Evolutionary conservation across 2,329 filamentous ascomycete species (phyloP).

Genomic region (Diaporthe australafricana): DNA sequence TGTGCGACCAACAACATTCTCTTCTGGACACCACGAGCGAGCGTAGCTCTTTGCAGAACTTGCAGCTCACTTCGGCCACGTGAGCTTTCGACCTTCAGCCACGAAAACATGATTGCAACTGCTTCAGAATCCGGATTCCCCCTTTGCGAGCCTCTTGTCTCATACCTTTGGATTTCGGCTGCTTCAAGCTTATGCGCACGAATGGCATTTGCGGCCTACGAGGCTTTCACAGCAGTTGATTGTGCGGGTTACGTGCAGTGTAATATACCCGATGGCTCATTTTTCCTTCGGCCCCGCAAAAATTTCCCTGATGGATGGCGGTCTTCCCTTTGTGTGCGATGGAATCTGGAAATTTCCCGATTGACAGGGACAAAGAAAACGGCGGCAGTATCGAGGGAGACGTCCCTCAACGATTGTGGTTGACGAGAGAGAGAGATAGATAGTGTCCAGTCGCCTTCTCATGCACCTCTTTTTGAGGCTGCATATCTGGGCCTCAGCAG

Average conservation of each 20-base stretch:
- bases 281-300: neutral
- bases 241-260: constrained; percentile 6
- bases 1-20: neutral
- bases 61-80: neutral
- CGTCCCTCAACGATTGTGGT: neutral
- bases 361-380: too few relatives aligned
- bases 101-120: neutral
- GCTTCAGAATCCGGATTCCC: neutral
- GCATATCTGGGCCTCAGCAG: neutral
- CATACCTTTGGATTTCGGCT: neutral
- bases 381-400: neutral
- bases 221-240: neutral
- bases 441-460: neutral
- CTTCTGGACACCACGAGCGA: neutral
- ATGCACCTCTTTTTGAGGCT: neutral
- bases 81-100: neutral
- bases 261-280: constrained; percentile 12
- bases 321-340: neutral
- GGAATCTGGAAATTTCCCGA: neutral
- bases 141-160: neutral
- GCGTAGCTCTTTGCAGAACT: neutral
- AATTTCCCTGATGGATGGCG: neutral
- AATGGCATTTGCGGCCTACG: neutral
- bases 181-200: neutral
- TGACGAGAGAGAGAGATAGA: neutral